phyloP scores from a whole-genome alignment of 2,329 filamentous ascomycete genomes.

The Nemania sp. region DNA sequence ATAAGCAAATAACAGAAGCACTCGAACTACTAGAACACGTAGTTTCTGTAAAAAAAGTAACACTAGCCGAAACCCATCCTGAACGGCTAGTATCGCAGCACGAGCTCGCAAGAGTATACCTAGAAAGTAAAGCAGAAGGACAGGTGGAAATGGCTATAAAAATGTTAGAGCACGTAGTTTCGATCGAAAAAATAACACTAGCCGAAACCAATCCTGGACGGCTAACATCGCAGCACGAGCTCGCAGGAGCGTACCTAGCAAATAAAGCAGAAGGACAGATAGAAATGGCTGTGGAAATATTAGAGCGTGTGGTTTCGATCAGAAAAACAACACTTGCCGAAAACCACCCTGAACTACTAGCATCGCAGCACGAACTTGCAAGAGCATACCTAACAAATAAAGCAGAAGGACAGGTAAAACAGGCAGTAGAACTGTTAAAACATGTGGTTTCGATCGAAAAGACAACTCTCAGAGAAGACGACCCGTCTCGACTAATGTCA shows the following conservation, averaged over 20 bases:
- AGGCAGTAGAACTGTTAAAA: background rate
- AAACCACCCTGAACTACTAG: background rate
- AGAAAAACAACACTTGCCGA: background rate
- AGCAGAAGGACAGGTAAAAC: background rate
- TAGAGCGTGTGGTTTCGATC: constrained; percentile 3
- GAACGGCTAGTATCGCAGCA: background rate
- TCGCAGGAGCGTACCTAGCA: background rate
- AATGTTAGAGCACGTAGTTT: background rate
- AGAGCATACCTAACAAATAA: background rate
- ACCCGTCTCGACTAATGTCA: background rate
- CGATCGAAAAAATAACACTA: background rate
- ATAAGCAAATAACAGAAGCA: background rate
- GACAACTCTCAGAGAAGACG: background rate
- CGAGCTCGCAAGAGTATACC: background rate
- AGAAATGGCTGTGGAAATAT: background rate
- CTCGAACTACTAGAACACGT: background rate
- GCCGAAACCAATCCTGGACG: background rate
- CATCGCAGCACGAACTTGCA: constrained; percentile 1
- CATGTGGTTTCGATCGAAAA: background rate
- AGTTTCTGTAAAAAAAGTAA: background rate
- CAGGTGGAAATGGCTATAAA: background rate
- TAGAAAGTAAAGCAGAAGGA: background rate
- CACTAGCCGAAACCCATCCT: background rate
- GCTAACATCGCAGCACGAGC: background rate
- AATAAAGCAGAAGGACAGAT: background rate